phyloP scores from a whole-genome alignment of 2,329 filamentous ascomycete genomes.

The Graphium sp. region DNA sequence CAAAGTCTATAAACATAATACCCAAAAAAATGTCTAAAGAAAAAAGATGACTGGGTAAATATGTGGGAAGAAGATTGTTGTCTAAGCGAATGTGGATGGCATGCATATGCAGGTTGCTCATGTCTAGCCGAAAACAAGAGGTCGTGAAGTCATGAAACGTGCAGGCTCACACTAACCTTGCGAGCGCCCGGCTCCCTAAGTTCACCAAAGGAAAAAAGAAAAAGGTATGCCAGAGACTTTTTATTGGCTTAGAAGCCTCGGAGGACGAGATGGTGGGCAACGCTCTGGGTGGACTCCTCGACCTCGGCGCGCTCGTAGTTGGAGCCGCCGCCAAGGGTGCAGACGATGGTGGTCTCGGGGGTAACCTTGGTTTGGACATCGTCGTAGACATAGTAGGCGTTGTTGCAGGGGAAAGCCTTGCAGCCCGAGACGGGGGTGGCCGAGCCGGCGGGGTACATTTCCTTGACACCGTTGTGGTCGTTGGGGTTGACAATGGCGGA shows the following conservation, averaged over 20 bases:
- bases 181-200: no score
- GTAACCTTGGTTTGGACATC: slow-evolving; percentile 40
- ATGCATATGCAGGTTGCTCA: no score
- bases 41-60: no score
- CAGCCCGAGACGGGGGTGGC: slow-evolving; percentile 29
- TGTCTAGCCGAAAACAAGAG: no score
- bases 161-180: no score
- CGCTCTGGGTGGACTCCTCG: slow-evolving; percentile 3
- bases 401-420: slow-evolving; percentile 31
- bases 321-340: slow-evolving; percentile 23
- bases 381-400: slow-evolving; percentile 33
- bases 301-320: slow-evolving; percentile 5
- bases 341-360: slow-evolving; percentile 27
- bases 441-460: slow-evolving; percentile 27
- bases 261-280: slow-evolving; percentile 1
- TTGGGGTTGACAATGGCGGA: slow-evolving; percentile 36
- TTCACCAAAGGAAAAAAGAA: background rate
- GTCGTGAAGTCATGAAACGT: no score
- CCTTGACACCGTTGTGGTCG: slow-evolving; percentile 34
- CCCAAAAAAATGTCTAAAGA: no score
- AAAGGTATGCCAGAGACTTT: background rate
- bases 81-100: no score
- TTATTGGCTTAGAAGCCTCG: background rate
- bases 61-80: no score
- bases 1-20: no score